Evolutionary conservation across 192 early-diverging fungal genomes (phyloP).

Genomic region (Coemansia sp.): DNA sequence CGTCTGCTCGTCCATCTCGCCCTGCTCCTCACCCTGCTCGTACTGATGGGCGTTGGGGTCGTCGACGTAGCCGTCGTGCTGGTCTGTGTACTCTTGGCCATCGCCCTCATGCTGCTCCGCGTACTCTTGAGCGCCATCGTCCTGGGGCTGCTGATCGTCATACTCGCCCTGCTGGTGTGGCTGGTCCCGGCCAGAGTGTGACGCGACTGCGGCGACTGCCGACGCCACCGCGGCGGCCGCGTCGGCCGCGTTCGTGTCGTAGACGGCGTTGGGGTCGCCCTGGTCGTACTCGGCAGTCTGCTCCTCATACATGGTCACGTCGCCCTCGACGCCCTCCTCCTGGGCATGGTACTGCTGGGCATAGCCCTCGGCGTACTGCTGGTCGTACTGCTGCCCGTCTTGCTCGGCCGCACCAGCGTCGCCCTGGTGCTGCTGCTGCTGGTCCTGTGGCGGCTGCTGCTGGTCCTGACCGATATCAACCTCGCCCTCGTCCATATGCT

Average conservation of each 20-base stretch:
- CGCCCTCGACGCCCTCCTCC: conserved; percentile 20
- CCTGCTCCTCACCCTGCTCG: conserved; percentile 7
- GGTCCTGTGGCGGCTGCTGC: no score
- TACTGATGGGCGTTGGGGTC: conserved; percentile 24
- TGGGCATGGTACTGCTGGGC: conserved; percentile 26
- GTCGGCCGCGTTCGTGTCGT: conserved; percentile 15
- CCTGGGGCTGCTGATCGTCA: conserved; percentile 4
- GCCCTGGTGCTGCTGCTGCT: no score
- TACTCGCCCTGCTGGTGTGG: conserved; percentile 9
- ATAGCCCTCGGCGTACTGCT: conserved; percentile 28
- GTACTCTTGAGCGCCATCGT: background rate
- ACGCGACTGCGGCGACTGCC: conserved; percentile 7
- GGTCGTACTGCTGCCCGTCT: conserved; percentile 18
- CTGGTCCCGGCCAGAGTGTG: no score
- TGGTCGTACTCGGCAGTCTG: conserved; percentile 31
- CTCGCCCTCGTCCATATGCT: conserved; percentile 19
- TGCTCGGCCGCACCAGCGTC: background rate
- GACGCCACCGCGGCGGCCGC: conserved; percentile 23
- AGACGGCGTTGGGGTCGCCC: conserved; percentile 8
- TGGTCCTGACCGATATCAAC: background rate
- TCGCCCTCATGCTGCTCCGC: conserved; percentile 3
- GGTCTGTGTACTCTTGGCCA: conserved; percentile 32
- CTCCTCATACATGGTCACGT: conserved; percentile 26
- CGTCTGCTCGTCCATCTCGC: conserved; percentile 39
- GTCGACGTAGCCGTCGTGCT: conserved; percentile 28